Base-by-base conservation (phyloP, 1,139 yeast genomes). In the Debaryomyces sp. region DNA sequence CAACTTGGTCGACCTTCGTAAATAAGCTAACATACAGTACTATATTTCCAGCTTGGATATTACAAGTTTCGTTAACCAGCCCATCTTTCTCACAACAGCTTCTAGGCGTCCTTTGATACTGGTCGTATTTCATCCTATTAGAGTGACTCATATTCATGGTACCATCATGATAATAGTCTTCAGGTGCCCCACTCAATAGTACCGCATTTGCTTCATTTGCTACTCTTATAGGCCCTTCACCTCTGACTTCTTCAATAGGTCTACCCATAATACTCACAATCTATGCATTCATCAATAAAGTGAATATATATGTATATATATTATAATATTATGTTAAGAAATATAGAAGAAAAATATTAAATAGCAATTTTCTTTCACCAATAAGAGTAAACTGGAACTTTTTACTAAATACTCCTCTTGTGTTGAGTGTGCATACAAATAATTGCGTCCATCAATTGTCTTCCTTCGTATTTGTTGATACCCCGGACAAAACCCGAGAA, bases 331-430 rank as follows among this genome's bases (percentile, higher is more conserved):
- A 21, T 35, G 26, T 35, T 35, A 21, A 5, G 38, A 35, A 35
- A 27, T 35, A 35, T 35, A 35, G 22, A 35, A 22, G 22, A 35
- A 21, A 18, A 34, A 21, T 35, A 21, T 21, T 35, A 9, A 35
- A 35, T 9, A 35, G 38, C 38, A 35, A 35, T 35, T 35, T 21
- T 21, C 21, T 12, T 32, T 17, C 21, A 13, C 21, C 15, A n/a
- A 35, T 35, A 35, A 12, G 21, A 35, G 26, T 35, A 35, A 22
- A 3, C 38, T 35, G 38, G 38, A 35, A 35, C 38, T 35, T 35
- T 18, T 18, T 12, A 9, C 15, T 23, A 10, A 35, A n/a, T 21
- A 21, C 13, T 22, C 26, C 38, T 35, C 38, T 17, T 21, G 38
- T 7, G 21, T 10, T 27, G 8, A n/a, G 38, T 35, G 9, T 35